A percentile compares a stretch with the other conserved stretches of the same genome.
Evolutionary conservation across 2,329 filamentous ascomycete species (phyloP).

Genomic region (Penicillium sp.): DNA sequence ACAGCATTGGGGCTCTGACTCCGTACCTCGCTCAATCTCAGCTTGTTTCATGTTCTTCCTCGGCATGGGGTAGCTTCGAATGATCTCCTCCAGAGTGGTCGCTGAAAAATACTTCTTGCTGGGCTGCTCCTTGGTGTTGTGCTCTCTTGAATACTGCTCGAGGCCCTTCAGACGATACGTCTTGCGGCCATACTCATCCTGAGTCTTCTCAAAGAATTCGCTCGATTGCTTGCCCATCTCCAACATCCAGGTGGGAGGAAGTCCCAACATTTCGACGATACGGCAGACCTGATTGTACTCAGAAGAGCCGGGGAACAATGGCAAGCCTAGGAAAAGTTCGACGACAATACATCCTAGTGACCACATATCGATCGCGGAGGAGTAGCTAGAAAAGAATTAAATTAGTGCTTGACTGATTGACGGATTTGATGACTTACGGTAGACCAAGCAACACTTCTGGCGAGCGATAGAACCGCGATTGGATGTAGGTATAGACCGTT

Average conservation of each 20-base stretch:
- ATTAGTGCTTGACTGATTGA: slow-evolving; percentile 11
- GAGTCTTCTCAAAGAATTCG: slow-evolving; percentile 92
- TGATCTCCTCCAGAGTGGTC: slow-evolving; percentile 92
- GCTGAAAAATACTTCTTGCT: slow-evolving; percentile 99
- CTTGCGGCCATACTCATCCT: slow-evolving; percentile 89
- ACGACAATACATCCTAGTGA: slow-evolving; percentile 98
- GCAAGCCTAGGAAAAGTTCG: slow-evolving; percentile 91
- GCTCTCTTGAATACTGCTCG: slow-evolving; percentile 96
- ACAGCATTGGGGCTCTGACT: background rate
- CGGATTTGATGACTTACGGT: slow-evolving; percentile 56
- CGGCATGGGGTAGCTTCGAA: slow-evolving; percentile 97
- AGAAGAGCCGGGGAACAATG: slow-evolving; percentile 93
- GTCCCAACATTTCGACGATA: slow-evolving; percentile 96
- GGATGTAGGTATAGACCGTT: slow-evolving; percentile 98
- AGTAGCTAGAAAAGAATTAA: slow-evolving; percentile 63
- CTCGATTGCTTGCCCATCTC: slow-evolving; percentile 98
- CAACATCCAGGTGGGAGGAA: slow-evolving; percentile 98
- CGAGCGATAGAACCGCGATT: slow-evolving; percentile 96
- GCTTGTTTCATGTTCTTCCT: slow-evolving; percentile 99
- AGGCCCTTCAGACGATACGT: slow-evolving; percentile 93
- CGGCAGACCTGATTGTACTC: slow-evolving; percentile 98
- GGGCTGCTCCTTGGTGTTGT: slow-evolving; percentile 94
- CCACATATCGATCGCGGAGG: slow-evolving; percentile 99
- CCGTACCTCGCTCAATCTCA: slow-evolving; percentile 88
- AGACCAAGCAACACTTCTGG: slow-evolving; percentile 94